Evolutionary conservation across 345 rosid genomes (phyloP).

Genomic region (Euclidium syriacum): DNA sequence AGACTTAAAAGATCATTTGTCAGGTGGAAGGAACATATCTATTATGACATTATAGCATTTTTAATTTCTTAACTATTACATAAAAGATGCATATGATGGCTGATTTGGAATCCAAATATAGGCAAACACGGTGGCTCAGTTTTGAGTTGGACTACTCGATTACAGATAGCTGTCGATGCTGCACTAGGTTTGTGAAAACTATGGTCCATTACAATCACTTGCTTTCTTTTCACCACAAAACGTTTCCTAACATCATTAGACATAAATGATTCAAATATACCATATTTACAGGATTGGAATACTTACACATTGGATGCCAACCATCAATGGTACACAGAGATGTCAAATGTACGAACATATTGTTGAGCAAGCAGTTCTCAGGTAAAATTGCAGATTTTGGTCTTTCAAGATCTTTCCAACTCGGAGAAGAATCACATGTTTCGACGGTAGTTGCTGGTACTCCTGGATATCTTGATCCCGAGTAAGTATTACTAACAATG

Average conservation of each 20-base stretch:
- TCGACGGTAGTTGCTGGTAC: not conserved
- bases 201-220: not conserved
- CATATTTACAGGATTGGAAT: constrained; percentile 8
- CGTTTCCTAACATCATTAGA: not conserved
- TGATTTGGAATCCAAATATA: not conserved
- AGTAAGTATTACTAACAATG: not conserved
- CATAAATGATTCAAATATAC: not conserved
- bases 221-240: not conserved
- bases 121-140: not conserved
- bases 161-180: constrained; percentile 3
- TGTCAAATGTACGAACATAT: constrained; percentile 7
- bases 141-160: not conserved
- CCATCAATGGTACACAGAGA: constrained; percentile 20
- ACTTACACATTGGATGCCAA: constrained; percentile 10
- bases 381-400: constrained; percentile 28
- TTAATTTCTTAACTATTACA: not conserved
- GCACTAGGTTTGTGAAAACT: constrained; percentile 28
- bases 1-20: constrained; percentile 19
- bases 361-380: constrained; percentile 32
- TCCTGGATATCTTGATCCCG: no score
- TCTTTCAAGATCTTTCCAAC: not conserved
- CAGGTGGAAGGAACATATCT: not conserved
- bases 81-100: not conserved
- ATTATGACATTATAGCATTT: not conserved
- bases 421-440: not conserved